These are phyloP conservation scores for Microbotryomycetes sp. DNA, from an alignment of 1,284 basidiomycete species.

Conservation along the genomic window DNA sequence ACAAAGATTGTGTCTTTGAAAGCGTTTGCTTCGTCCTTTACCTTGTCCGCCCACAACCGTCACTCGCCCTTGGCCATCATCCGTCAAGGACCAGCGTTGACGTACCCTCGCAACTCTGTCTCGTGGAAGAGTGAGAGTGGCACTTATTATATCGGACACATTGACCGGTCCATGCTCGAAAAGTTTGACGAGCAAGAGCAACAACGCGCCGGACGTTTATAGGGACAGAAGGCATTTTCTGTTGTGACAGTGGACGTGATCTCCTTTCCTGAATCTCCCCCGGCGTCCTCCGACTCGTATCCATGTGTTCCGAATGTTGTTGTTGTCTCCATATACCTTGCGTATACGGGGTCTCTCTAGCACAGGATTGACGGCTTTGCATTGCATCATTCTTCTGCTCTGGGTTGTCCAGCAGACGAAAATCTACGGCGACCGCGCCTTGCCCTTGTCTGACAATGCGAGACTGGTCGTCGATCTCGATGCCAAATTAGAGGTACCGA, in stretches of 20 bases:
- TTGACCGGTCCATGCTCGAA: slow-evolving; percentile 24
- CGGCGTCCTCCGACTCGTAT: no score
- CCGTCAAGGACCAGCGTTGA: slow-evolving; percentile 13
- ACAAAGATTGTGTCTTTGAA: slow-evolving; percentile 49
- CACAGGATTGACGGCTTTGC: no score
- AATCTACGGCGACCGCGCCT: no score
- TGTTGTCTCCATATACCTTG: no score
- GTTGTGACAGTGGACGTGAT: no score
- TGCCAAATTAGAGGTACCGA: not conserved
- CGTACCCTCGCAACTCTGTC: slow-evolving; percentile 29
- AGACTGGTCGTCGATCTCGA: not conserved
- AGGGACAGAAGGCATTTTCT: no score
- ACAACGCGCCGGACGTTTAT: not conserved
- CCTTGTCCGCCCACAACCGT: slow-evolving; percentile 23
- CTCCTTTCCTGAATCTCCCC: no score
- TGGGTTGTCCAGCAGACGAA: no score
- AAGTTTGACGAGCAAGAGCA: slow-evolving; percentile 2
- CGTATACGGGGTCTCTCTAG: no score
- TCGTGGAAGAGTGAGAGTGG: slow-evolving; percentile 34
- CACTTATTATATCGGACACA: slow-evolving; percentile 27
- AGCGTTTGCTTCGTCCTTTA: slow-evolving; percentile 29
- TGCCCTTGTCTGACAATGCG: not conserved
- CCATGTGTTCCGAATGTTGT: no score
- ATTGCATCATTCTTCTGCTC: no score
- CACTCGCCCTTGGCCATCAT: slow-evolving; percentile 31